Evolutionary conservation across 2,329 filamentous ascomycete genomes (phyloP).

Genomic region (Beauveria scarabaeidicola): DNA sequence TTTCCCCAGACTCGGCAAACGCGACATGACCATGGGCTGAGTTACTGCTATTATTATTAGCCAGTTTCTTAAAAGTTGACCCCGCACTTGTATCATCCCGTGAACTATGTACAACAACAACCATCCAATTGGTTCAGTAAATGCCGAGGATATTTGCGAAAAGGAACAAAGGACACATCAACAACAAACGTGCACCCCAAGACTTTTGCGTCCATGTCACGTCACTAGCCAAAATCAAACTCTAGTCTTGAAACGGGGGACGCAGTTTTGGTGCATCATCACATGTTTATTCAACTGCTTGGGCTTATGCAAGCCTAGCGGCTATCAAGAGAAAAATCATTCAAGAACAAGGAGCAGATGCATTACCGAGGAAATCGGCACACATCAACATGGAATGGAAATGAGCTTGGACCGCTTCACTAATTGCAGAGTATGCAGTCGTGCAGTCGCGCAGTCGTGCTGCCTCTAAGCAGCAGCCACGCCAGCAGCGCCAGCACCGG

Average conservation of each 20-base stretch:
- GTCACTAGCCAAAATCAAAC: not conserved
- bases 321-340: not conserved
- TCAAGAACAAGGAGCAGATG: not conserved
- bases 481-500: conserved; percentile 22
- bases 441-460: not conserved
- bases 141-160: not conserved
- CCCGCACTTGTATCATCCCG: not conserved
- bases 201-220: not conserved
- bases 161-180: not conserved
- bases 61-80: not conserved
- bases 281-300: conserved; percentile 2
- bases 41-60: not conserved
- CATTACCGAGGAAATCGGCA: not conserved
- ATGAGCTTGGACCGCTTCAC: not conserved
- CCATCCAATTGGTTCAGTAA: not conserved
- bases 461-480: conserved; percentile 17
- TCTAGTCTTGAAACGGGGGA: not conserved
- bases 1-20: conserved; percentile 3
- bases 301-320: not conserved
- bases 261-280: not conserved
- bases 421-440: not conserved
- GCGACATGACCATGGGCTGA: not conserved
- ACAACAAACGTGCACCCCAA: not conserved
- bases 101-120: not conserved
- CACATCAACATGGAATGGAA: not conserved